phyloP scores from a whole-genome alignment of 345 rosid genomes.

The Aquilaria yunnanensis region DNA sequence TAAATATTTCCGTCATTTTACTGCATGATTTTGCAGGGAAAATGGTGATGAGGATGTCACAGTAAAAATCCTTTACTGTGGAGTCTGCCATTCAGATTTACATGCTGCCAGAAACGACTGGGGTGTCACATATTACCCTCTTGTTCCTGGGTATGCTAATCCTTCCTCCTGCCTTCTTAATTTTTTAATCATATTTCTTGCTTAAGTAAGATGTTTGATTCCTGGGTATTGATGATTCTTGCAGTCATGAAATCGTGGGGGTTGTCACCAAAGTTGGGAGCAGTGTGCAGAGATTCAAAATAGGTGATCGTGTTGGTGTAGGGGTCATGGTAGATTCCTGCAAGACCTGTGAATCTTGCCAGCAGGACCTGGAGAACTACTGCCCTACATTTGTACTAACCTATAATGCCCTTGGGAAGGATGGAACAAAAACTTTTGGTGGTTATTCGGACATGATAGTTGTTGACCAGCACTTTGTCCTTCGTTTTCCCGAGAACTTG shows the following conservation, averaged over 20 bases:
- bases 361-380: conserved; percentile 72
- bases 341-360: conserved; percentile 61
- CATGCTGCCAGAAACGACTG: conserved; percentile 61
- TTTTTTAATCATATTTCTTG: too few relatives aligned
- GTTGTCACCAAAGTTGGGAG: conserved; percentile 53
- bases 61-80: conserved; percentile 70
- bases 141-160: conserved; percentile 76
- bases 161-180: too few relatives aligned
- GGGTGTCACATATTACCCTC: conserved; percentile 61
- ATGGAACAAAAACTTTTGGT: conserved; percentile 63
- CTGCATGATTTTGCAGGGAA: conserved; percentile 35
- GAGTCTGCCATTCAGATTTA: conserved; percentile 83
- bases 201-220: not conserved
- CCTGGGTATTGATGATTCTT: not conserved
- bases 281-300: conserved; percentile 59
- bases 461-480: conserved; percentile 64
- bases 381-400: conserved; percentile 50
- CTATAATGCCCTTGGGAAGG: conserved; percentile 38
- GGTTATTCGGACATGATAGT: conserved; percentile 75
- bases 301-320: conserved; percentile 68
- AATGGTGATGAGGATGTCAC: conserved; percentile 78
- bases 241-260: conserved; percentile 88
- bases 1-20: too few relatives aligned
- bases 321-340: conserved; percentile 75
- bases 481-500: conserved; percentile 57